phyloP scores from a whole-genome alignment of 2,329 filamentous ascomycete species.

The Neonectria faginata region DNA sequence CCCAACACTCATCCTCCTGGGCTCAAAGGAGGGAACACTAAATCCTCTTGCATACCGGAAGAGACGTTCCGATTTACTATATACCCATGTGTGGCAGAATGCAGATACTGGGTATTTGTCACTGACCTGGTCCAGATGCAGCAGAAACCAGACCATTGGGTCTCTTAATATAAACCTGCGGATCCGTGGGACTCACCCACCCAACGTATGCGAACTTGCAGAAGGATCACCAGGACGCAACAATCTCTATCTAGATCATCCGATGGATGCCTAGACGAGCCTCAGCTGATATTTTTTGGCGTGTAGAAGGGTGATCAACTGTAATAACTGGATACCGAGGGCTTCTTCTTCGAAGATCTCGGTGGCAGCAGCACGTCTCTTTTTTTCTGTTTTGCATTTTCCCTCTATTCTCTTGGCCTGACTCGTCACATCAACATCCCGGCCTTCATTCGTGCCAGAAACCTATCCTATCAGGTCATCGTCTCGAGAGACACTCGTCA shows the following conservation, averaged over 20 bases:
- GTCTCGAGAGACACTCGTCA: not conserved
- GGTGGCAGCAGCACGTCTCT: not conserved
- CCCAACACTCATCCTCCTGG: not conserved
- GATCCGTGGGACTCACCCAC: not conserved
- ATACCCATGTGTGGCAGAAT: not conserved
- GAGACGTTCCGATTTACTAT: not conserved
- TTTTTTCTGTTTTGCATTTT: not conserved
- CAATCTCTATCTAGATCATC: not conserved
- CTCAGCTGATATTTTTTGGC: not conserved
- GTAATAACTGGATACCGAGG: not conserved
- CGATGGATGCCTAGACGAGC: not conserved
- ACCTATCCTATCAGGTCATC: not conserved
- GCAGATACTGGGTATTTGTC: not conserved
- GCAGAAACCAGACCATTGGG: not conserved
- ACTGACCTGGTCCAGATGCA: not conserved
- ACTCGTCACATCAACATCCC: too few species aligned
- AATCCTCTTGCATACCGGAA: not conserved
- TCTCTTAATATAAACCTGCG: not conserved
- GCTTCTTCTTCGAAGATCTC: not conserved
- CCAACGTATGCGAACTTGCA: not conserved
- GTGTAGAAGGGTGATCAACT: not conserved
- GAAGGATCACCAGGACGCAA: not conserved
- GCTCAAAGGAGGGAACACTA: not conserved
- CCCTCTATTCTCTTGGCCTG: not conserved
- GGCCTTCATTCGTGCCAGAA: not conserved